These are phyloP conservation scores for Physcomitrellopsis africana DNA, from an alignment of 225 moss, liverwort and hornwort species.

Conservation along the genomic window DNA sequence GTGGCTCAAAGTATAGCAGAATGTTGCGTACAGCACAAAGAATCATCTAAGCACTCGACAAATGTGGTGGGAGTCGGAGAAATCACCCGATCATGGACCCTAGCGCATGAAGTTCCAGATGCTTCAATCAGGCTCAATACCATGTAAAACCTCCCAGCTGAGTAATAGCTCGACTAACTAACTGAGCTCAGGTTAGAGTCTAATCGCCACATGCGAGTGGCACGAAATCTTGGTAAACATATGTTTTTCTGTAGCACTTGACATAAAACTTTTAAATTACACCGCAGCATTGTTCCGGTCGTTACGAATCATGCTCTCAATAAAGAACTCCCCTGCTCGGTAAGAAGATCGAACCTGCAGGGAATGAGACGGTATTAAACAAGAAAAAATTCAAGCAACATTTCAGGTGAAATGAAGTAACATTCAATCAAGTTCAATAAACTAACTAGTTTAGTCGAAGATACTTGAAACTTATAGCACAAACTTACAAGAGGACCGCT, in stretches of 20 bases:
- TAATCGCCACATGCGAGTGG: slow-evolving; percentile 7
- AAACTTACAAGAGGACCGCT: slow-evolving; percentile 82
- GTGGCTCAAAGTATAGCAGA: neutral
- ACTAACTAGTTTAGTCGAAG: neutral
- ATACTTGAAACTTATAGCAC: neutral
- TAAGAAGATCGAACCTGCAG: slow-evolving; percentile 87
- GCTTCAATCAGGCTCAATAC: neutral
- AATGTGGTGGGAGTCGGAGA: neutral
- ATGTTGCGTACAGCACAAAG: slow-evolving; percentile 21
- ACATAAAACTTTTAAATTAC: slow-evolving; percentile 6
- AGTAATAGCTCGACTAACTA: neutral
- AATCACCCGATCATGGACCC: slow-evolving; percentile 5
- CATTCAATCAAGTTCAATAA: slow-evolving; percentile 3
- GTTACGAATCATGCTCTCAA: slow-evolving; percentile 89
- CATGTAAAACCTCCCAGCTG: neutral
- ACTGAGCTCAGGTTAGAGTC: neutral
- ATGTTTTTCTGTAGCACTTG: neutral
- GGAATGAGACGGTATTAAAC: slow-evolving; percentile 1
- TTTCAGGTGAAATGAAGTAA: no score
- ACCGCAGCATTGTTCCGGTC: slow-evolving; percentile 41
- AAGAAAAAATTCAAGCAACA: neutral
- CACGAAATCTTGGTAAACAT: neutral
- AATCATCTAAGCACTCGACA: neutral
- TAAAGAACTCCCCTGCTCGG: slow-evolving; percentile 92
- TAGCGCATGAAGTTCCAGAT: neutral